Base-by-base conservation (phyloP, 202 grass and related monocot species). In the Panicum virgatum region DNA sequence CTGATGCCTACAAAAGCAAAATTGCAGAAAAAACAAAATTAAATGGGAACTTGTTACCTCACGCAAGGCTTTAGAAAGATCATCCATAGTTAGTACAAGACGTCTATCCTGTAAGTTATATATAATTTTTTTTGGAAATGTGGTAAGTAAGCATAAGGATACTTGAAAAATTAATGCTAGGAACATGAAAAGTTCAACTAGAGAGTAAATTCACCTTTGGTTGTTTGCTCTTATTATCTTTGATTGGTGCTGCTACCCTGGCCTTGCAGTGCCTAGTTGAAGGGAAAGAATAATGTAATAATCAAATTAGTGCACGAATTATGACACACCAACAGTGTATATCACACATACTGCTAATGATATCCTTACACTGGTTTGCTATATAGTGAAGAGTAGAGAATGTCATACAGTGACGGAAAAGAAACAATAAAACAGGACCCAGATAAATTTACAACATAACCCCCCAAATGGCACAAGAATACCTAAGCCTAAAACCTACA, bases 221-320 rank as follows among this genome's bases (percentile, higher is more conserved):
- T 44, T 96, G 93, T 83, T 99, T 99, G 86, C 96, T 99, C 80
- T 99, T 99, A 68, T 98, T 98, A 47, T 99, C 96, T 88, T 99
- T 99, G 73, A 94, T 92, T 63, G 93, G 96, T 72, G 96, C 93
- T 71, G 96, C 92, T 79, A 87, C 86, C 80, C 93, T 91, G 48
- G 93, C 93, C 47, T 99, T 99, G 89, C 96, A 96, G 68, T 99
- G 91, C 88, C 94, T 97, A 71, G 23, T 68, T 82, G 37, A 69
- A 85, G 61, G 82, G 46, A 25, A 80, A 62, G 13, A 78, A 79
- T 67, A 9, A 86, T n/a, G 40, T 30, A 48, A 79, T 27, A 82
- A 40, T 81, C 29, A 76, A 76, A 62, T 79, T 72, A 82, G 16
- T 13, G 29, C 18, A 63, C 1, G 1, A 36, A 9, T 37, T 19